Evolutionary conservation across 305 asterid genomes (phyloP).

Genomic region (Solanum hybrid): DNA sequence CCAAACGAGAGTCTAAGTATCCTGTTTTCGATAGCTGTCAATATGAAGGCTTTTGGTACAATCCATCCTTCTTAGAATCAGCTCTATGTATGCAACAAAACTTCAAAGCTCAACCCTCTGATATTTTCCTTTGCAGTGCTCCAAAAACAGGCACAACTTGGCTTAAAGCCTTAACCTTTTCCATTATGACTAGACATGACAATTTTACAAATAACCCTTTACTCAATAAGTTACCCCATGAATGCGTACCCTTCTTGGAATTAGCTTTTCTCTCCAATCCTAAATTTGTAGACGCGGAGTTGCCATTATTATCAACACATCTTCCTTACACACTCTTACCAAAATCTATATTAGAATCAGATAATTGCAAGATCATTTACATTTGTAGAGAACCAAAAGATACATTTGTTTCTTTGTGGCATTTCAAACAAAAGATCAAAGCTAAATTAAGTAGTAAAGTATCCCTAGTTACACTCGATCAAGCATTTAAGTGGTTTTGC

Average conservation of each 20-base stretch:
- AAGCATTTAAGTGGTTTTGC: not conserved
- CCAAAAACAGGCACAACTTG: not conserved
- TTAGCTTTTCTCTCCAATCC: not conserved
- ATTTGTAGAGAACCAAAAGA: not conserved
- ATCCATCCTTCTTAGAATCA: not conserved
- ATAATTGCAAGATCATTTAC: not conserved
- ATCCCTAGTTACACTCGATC: not conserved
- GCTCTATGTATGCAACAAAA: not conserved
- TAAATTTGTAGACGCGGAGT: not conserved
- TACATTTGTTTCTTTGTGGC: not conserved
- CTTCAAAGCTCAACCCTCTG: not conserved
- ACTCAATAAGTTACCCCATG: not conserved
- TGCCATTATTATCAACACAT: not conserved
- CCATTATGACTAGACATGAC: not conserved
- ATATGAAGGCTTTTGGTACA: constrained; percentile 5
- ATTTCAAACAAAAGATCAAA: not conserved
- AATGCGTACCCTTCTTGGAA: not conserved
- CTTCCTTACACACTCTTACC: not conserved
- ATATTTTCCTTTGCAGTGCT: not conserved
- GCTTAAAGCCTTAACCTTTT: not conserved
- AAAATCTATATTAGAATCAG: not conserved
- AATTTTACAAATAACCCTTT: not conserved
- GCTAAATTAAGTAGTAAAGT: not conserved
- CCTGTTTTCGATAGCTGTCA: not conserved
- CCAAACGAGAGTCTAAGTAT: not conserved